Evolutionary conservation across 805 yeast species (phyloP), one percentile per base, ranked within the genome.

Genomic region (Wickerhamiella galacta): DNA sequence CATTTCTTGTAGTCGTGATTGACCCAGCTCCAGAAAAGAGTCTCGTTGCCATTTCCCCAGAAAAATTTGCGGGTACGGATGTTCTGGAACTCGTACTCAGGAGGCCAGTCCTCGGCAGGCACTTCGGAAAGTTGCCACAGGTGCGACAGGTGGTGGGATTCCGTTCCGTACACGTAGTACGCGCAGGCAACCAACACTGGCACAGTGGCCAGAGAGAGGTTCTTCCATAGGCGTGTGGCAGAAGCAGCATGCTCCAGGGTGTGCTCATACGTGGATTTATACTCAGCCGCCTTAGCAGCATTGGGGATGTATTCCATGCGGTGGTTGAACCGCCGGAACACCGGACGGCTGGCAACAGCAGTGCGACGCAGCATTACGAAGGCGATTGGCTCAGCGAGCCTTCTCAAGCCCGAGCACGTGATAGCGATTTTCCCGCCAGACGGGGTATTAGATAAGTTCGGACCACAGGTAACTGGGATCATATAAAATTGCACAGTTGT

Each of bases 11-110:
- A 16, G 12, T 28, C 80, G 70, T 93, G 81, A 79, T 87, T 87
- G 54, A 79, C 70, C 51, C 72, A 78, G 68, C 82, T 82, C 98
- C 98, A 90, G 78, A 90, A 90, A 55, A 77, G 64, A 42, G 96
- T 82, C 71, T 80, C 75, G 68, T 85, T 94, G 57, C 98, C 96
- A 56, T 90, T 87, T 55, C 98, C 98, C 96, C 96, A 90, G 76
- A 83, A 87, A 71, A 71, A 87, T 39, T 78, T 75, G 58, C 72
- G 75, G 54, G 58, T 56, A 72, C 96, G 81, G 49, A 83, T 58
- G 70, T 90, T 90, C 68, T 77, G 85, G 72, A 72, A 90, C 49
- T 75, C 85, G 66, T 80, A 80, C 61, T 78, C 90, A 40, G 58
- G 63, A 52, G 95, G 95, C 83, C 93, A 80, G 55, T 85, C 93